Conservation (phyloP, 2,329 filamentous ascomycete species). For the Clonostachys rosea region DNA sequence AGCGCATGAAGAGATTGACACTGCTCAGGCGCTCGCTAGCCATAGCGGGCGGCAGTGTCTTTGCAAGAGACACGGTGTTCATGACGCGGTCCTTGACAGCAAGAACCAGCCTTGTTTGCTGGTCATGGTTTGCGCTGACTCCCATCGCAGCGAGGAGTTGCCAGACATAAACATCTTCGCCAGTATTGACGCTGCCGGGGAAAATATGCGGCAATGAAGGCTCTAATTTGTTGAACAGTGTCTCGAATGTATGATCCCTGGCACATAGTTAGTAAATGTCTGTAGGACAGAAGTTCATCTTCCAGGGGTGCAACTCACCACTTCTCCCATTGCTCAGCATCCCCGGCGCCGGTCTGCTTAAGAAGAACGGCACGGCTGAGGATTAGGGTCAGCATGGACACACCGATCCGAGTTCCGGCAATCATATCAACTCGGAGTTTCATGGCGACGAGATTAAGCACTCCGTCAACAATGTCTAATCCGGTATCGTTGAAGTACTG, state of each 20-base stretch:
- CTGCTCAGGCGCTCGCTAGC: slow-evolving; percentile 78
- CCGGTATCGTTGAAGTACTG: slow-evolving; percentile 87
- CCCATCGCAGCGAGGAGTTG: slow-evolving; percentile 95
- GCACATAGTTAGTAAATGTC: slow-evolving; percentile 20
- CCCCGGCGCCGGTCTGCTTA: slow-evolving; percentile 71
- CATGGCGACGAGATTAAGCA: slow-evolving; percentile 80
- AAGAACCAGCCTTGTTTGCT: slow-evolving; percentile 90
- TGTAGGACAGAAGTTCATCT: not conserved
- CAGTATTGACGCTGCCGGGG: slow-evolving; percentile 82
- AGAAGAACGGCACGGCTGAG: slow-evolving; percentile 90
- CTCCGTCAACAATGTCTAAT: slow-evolving; percentile 84
- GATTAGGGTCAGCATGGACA: slow-evolving; percentile 89
- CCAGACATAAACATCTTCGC: slow-evolving; percentile 96
- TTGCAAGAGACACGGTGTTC: slow-evolving; percentile 85
- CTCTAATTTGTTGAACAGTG: slow-evolving; percentile 83
- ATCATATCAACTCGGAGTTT: slow-evolving; percentile 82
- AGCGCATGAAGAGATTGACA: slow-evolving; percentile 97
- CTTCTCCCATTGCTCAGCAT: slow-evolving; percentile 71
- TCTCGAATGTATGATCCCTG: slow-evolving; percentile 74
- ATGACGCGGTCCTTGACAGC: slow-evolving; percentile 98
- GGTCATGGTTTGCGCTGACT: slow-evolving; percentile 86
- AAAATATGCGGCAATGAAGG: slow-evolving; percentile 81
- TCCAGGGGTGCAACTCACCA: slow-evolving; percentile 51
- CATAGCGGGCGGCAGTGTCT: slow-evolving; percentile 85
- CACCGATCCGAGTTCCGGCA: slow-evolving; percentile 79